Evolutionary conservation across 1,284 basidiomycete species (phyloP).

Genomic region (Hemileia vastatrix): DNA sequence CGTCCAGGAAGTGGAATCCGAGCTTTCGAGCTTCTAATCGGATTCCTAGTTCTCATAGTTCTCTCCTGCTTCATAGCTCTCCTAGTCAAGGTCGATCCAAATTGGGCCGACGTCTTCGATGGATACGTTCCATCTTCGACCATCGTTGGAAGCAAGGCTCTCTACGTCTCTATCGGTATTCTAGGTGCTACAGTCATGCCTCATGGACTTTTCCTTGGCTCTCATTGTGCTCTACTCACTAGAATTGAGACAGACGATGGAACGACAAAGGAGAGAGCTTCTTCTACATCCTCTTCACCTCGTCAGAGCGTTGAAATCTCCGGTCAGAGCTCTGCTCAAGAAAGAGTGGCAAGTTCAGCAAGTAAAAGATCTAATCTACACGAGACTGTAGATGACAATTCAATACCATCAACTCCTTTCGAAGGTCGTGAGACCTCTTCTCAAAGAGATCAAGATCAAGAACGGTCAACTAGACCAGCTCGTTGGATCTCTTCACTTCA

Average conservation of each 20-base stretch:
- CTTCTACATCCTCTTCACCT: neutral
- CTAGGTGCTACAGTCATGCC: conserved; percentile 57
- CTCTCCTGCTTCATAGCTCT: conserved; percentile 72
- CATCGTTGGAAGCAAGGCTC: conserved; percentile 54
- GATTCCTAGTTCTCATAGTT: conserved; percentile 61
- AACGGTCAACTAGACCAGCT: no score
- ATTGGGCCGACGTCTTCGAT: conserved; percentile 72
- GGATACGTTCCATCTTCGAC: conserved; percentile 68
- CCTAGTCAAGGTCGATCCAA: conserved; percentile 60
- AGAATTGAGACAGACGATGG: conserved; percentile 22
- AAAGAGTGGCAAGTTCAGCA: no score
- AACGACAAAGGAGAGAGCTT: neutral
- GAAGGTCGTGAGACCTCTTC: no score
- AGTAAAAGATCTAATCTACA: no score
- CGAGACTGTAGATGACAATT: no score
- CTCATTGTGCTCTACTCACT: conserved; percentile 27
- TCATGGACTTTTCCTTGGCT: conserved; percentile 67
- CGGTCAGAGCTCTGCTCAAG: no score
- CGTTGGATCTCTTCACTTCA: no score
- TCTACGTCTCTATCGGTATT: conserved; percentile 65
- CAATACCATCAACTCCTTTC: no score
- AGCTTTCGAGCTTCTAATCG: conserved; percentile 61
- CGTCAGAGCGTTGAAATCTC: no score
- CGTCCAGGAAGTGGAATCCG: conserved; percentile 35
- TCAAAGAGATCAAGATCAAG: no score